A percentile compares a stretch with the other conserved stretches of the same genome.
Conservation (phyloP, 768 basidiomycete species). For the Rhodotorula paludigena region DNA sequence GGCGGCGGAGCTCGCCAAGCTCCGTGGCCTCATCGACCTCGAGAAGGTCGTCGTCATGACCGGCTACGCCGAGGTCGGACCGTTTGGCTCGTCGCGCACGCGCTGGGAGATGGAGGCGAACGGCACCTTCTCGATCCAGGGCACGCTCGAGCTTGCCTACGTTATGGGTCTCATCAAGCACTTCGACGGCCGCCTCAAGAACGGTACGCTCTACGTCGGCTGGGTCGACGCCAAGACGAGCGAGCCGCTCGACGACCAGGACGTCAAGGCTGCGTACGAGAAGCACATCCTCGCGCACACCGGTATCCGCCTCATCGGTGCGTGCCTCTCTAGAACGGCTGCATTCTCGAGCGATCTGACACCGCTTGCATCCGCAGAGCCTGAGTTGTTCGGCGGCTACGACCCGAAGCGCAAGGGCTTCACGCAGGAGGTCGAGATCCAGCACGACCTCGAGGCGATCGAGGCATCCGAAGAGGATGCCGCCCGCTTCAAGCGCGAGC, state of each 20-base stretch:
- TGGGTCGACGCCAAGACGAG: slow-evolving; percentile 93
- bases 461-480: slow-evolving; percentile 89
- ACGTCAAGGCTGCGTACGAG: slow-evolving; percentile 87
- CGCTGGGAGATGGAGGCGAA: slow-evolving; percentile 99
- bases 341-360: background rate
- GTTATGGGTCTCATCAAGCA: slow-evolving; percentile 99
- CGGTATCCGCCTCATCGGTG: slow-evolving; percentile 85
- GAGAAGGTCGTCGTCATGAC: slow-evolving; percentile 95
- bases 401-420: slow-evolving; percentile 96
- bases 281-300: slow-evolving; percentile 85
- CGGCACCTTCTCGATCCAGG: slow-evolving; percentile 95
- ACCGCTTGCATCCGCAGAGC: slow-evolving; percentile 56
- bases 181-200: slow-evolving; percentile 93
- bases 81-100: slow-evolving; percentile 96
- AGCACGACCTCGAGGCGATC: slow-evolving; percentile 92
- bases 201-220: slow-evolving; percentile 86
- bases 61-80: slow-evolving; percentile 94
- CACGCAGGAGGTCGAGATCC: slow-evolving; percentile 93
- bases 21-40: slow-evolving; percentile 84
- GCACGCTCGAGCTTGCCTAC: slow-evolving; percentile 99
- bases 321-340: too few relatives aligned
- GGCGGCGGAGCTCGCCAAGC: slow-evolving; percentile 67
- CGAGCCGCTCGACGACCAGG: slow-evolving; percentile 97
- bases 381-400: slow-evolving; percentile 95
- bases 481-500: slow-evolving; percentile 89